A percentile compares a stretch with the other conserved stretches of the same genome.
Evolutionary conservation across 805 yeast genomes (phyloP).

Genomic region (Yarrowia sp.): DNA sequence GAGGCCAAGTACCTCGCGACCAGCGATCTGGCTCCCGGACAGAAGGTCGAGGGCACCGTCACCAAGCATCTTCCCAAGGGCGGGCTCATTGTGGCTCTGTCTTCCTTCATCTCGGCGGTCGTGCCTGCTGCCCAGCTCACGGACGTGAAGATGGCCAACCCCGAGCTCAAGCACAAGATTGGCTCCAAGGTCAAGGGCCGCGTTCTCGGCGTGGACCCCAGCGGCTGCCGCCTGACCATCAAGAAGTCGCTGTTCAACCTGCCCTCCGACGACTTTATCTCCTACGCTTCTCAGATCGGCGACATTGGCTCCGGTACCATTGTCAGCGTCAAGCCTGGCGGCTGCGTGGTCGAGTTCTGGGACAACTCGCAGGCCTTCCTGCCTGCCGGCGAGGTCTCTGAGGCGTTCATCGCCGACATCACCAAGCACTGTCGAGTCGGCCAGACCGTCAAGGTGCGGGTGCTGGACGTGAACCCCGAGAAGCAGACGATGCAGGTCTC

Average conservation of each 20-base stretch:
- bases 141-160: constrained; percentile 79
- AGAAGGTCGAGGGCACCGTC: constrained; percentile 53
- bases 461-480: constrained; percentile 56
- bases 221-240: constrained; percentile 62
- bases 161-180: constrained; percentile 86
- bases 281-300: constrained; percentile 54
- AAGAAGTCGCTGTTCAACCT: constrained; percentile 76
- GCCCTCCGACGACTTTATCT: constrained; percentile 41
- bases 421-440: constrained; percentile 76
- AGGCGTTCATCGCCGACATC: constrained; percentile 75
- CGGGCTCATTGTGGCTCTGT: constrained; percentile 67
- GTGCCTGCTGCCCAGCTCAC: constrained; percentile 77
- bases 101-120: constrained; percentile 60
- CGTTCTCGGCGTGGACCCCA: constrained; percentile 37
- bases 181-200: constrained; percentile 76
- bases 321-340: constrained; percentile 64
- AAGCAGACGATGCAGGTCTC: constrained; percentile 63
- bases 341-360: constrained; percentile 82
- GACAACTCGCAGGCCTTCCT: constrained; percentile 74
- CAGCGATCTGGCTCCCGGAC: constrained; percentile 77
- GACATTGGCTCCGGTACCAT: constrained; percentile 68
- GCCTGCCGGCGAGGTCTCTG: constrained; percentile 87
- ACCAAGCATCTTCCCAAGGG: constrained; percentile 55
- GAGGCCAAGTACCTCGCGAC: constrained; percentile 63
- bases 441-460: constrained; percentile 74